Evolutionary conservation across 2,329 filamentous ascomycete genomes (phyloP).

Genomic region (Neonectria sp.): DNA sequence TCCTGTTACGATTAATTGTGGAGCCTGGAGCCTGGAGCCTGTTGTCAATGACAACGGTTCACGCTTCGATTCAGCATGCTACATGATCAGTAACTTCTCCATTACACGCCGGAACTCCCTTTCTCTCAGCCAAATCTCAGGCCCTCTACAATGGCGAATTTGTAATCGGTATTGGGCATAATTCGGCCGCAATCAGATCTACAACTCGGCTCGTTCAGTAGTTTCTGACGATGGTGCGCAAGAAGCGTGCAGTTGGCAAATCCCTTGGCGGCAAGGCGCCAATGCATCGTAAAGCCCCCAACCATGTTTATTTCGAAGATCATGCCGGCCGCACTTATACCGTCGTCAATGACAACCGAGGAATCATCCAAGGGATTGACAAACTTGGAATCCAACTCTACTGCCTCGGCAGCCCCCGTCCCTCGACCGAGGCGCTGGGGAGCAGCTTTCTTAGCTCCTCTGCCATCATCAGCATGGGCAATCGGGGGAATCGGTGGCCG

Average conservation of each 20-base stretch:
- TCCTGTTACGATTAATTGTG: background rate
- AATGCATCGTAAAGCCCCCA: background rate
- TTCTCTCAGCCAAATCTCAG: background rate
- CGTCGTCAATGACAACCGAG: background rate
- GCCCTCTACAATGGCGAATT: background rate
- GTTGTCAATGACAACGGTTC: background rate
- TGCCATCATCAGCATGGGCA: background rate
- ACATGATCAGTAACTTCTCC: no score
- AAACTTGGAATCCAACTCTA: slow-evolving; percentile 39
- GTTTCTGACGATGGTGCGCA: background rate
- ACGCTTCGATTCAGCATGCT: background rate
- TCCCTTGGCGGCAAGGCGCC: background rate
- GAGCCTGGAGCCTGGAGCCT: background rate
- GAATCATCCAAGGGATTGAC: background rate
- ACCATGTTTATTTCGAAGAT: slow-evolving; percentile 55
- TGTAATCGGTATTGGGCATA: no score
- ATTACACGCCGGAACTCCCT: background rate
- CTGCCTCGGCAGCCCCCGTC: slow-evolving; percentile 15
- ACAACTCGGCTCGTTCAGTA: no score
- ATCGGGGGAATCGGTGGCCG: slow-evolving; percentile 19
- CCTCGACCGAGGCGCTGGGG: slow-evolving; percentile 9
- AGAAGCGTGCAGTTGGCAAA: background rate
- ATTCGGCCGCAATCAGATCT: no score
- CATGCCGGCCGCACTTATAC: slow-evolving; percentile 22
- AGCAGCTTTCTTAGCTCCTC: background rate